These are phyloP conservation scores for Suhomyces terraborum DNA, from an alignment of 1,139 yeast species.

Conservation along the genomic window DNA sequence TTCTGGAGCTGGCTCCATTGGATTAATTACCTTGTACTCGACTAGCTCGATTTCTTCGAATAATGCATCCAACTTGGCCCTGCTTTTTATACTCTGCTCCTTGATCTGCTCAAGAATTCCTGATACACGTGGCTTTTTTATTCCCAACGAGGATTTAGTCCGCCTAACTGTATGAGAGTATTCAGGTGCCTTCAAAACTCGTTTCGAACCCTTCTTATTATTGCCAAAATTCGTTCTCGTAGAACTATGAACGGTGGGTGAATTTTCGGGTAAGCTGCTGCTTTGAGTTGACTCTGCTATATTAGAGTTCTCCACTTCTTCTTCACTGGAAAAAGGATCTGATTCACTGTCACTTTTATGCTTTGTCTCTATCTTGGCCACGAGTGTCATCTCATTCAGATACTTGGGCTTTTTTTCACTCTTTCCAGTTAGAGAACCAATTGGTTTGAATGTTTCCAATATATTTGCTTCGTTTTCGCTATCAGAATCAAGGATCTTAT, in stretches of 20 bases:
- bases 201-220: neutral
- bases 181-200: neutral
- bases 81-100: neutral
- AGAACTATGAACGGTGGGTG: neutral
- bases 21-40: slow-evolving; percentile 7
- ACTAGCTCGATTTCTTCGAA: slow-evolving; percentile 7
- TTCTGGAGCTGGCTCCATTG: neutral
- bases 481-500: slow-evolving; percentile 27
- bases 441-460: neutral
- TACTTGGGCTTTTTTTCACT: neutral
- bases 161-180: neutral
- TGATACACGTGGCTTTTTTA: neutral
- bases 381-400: neutral
- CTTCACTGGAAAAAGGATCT: slow-evolving; percentile 12
- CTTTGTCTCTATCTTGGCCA: neutral
- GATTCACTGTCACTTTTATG: slow-evolving; percentile 1
- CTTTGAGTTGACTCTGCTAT: neutral
- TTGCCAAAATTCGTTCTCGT: neutral
- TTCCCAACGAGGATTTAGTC: slow-evolving; percentile 1
- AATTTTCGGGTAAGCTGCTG: neutral
- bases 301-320: slow-evolving; percentile 5
- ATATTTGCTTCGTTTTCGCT: slow-evolving; percentile 5
- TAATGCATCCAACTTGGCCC: neutral
- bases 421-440: neutral
- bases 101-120: slow-evolving; percentile 5